phyloP scores from a whole-genome alignment of 768 basidiomycete genomes.

The Boletus coccyginus region DNA sequence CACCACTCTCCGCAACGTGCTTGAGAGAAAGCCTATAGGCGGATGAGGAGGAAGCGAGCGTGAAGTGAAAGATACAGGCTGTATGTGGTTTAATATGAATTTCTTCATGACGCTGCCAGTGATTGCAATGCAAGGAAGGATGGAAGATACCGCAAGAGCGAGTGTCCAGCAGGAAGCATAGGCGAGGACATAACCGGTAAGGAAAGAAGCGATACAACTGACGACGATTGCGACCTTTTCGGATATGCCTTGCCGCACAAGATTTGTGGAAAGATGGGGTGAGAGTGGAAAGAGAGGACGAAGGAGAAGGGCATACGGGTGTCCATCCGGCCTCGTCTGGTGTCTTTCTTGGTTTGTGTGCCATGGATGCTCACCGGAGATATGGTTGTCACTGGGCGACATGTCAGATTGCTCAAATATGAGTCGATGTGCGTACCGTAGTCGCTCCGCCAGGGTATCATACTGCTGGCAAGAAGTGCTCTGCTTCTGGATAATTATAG shows the following conservation, averaged over 20 bases:
- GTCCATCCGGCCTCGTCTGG: constrained; percentile 52
- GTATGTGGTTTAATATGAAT: constrained; percentile 59
- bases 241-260: constrained; percentile 87
- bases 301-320: constrained; percentile 53
- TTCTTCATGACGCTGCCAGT: constrained; percentile 73
- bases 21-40: constrained; percentile 58
- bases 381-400: no score
- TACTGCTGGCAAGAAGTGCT: no score
- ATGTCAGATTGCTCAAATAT: no score
- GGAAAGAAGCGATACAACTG: constrained; percentile 66
- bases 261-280: constrained; percentile 43
- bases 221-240: constrained; percentile 80
- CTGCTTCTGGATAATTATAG: no score
- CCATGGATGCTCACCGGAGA: no score
- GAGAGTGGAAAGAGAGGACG: background rate
- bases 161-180: constrained; percentile 74
- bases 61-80: constrained; percentile 42
- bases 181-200: constrained; percentile 77
- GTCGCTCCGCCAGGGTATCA: no score
- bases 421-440: no score
- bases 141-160: constrained; percentile 77
- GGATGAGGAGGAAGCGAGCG: background rate
- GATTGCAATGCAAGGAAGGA: constrained; percentile 79
- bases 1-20: constrained; percentile 75
- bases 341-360: no score